Percentiles rank a stretch among this genome's conserved stretches.
These are phyloP conservation scores for Clarireedia monteithiana DNA, from an alignment of 2,329 filamentous ascomycete species.

Conservation along the genomic window DNA sequence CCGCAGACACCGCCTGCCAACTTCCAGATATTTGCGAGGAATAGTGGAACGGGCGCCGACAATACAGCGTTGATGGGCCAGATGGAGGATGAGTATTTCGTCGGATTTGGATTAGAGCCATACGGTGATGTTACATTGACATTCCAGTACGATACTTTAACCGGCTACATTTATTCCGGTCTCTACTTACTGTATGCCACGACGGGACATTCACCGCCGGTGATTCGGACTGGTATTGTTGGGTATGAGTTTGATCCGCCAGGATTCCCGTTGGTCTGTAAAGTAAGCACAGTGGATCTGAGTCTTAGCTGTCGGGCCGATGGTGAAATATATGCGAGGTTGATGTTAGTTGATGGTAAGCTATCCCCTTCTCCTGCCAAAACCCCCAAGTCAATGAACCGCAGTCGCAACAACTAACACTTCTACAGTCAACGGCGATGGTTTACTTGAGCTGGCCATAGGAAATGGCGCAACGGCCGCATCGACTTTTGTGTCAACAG, in stretches of 20 bases:
- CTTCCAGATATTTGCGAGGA: background rate
- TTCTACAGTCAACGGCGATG: background rate
- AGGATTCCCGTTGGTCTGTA: background rate
- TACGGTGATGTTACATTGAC: background rate
- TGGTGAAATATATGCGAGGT: background rate
- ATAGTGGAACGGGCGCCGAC: background rate
- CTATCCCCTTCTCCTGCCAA: background rate
- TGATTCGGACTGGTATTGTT: background rate
- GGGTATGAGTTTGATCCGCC: background rate
- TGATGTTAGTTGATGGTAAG: conserved; percentile 2
- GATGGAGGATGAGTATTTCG: background rate
- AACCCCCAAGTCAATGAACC: too few relatives aligned
- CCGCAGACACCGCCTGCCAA: background rate
- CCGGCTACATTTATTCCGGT: background rate
- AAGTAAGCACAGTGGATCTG: background rate
- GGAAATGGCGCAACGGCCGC: background rate
- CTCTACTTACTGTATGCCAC: conserved; percentile 1
- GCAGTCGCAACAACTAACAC: background rate
- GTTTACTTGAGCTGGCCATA: background rate
- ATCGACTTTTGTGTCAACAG: background rate
- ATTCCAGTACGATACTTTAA: background rate
- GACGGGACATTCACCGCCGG: background rate
- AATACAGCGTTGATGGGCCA: background rate
- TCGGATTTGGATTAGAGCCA: background rate
- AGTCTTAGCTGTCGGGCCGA: background rate